Evolutionary conservation across 75 land plant genomes (phyloP), one percentile per base, ranked within the genome.

Genomic region (Picea sitchensis): DNA sequence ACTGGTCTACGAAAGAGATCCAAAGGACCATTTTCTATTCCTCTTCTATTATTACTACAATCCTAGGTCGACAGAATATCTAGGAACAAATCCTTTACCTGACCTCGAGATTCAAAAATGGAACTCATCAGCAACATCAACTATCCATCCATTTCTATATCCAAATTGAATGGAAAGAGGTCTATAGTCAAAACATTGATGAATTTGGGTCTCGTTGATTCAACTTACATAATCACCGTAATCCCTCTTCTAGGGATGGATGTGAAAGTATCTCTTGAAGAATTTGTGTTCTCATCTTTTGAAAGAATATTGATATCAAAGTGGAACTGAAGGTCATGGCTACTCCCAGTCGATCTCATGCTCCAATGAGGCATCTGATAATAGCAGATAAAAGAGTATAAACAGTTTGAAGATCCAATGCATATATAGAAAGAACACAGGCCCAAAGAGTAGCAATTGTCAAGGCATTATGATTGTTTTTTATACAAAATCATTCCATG

Each of bases 401-500:
- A 88, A 89, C 94, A 41, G 94, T 88, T 77, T 88, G 85, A 30
- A 90, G 86, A 75, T 97, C 99, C 91, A 97, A 81, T 30, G 91
- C 83, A 84, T 87, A 84, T 82, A 97, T 96, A 78, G 92, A 85
- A 18, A 95, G 44, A 51, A 94, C 91, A 78, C 95, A 92, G 61
- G 95, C 95, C 98, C 99, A 97, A n/a, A 97, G 83, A 59, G 90
- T 87, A 54, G 67, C 83, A 54, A 97, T 14, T 26, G 98, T 89
- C 84, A 93, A 73, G 4, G 84, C 84, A 89, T 97, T 94, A 62
- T 86, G 77, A 84, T 97, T 92, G 68, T 85, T 85, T 85, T 87
- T 73, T 98, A 98, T n/a, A 98, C 73, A 13, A 95, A 69, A 84
- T 95, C 98, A 84, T 93, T 96, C 99, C 99, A 98, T 47, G 88